Conservation (phyloP, 202 grass and related monocot species). For the Thinopyrum obtusiflorum region DNA sequence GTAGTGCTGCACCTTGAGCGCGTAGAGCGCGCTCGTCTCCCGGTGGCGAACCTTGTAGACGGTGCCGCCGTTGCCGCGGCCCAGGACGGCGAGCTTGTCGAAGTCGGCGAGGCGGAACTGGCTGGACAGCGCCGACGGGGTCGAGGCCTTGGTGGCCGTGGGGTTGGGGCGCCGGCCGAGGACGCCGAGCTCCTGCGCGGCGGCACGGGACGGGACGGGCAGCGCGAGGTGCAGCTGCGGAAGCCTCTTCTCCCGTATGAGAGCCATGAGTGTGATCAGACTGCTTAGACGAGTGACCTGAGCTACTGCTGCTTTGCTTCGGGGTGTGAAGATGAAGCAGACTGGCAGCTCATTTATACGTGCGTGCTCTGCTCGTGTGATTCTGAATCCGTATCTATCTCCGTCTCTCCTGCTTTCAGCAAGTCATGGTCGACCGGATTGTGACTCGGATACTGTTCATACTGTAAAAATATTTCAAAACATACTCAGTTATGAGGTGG, state of each 20-base stretch:
- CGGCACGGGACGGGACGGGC: constrained; percentile 38
- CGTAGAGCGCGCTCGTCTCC: constrained; percentile 46
- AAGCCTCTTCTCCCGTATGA: constrained; percentile 41
- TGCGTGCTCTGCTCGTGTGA: no score
- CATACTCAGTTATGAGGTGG: no score
- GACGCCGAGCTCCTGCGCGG: constrained; percentile 6
- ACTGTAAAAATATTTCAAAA: no score
- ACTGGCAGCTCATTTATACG: no score
- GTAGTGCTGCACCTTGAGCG: constrained; percentile 61
- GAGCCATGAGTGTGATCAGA: constrained; percentile 45
- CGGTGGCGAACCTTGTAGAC: constrained; percentile 80
- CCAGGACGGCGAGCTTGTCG: constrained; percentile 64
- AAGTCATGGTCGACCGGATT: no score
- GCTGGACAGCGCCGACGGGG: background rate
- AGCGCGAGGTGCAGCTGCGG: constrained; percentile 57
- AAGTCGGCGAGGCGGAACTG: constrained; percentile 57
- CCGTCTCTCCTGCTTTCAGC: no score
- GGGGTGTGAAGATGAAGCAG: no score
- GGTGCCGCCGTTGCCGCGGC: constrained; percentile 68
- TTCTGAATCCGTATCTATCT: no score
- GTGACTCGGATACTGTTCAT: no score
- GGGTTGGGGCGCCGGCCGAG: background rate
- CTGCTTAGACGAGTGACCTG: no score
- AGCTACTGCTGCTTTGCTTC: no score
- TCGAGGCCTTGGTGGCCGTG: background rate